Evolutionary conservation across 768 basidiomycete genomes (phyloP), one percentile per base, ranked within the genome.

Genomic region (Boletus insuetus): DNA sequence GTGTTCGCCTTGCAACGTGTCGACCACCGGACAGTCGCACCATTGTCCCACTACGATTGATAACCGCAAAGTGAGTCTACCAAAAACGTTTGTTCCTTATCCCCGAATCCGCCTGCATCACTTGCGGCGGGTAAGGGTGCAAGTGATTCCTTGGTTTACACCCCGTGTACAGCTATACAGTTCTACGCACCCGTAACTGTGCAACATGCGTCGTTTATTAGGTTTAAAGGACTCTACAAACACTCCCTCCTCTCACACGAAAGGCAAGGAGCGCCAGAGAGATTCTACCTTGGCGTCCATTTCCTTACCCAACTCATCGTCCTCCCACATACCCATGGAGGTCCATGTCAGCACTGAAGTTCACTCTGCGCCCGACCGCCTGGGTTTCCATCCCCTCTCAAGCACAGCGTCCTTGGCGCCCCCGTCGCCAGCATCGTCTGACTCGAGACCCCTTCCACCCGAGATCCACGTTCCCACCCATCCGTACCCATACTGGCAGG

Each of bases 401-500:
- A 65, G 65, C 41, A 66, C 66, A 22, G 49, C 65, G 17, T 41
- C 41, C 16, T 48, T 49, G 38, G 47, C 46, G 14, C 42, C 62
- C n/a, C 51, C 61, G 22, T 63, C 71, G 8, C 55, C 67, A 13
- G 50, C 64, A 14, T 70, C 65, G 1, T 51, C 56, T 26, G 55
- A 53, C 20, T 43, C 56, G 12, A 56, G 37, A 17, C 61, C 66
- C 9, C 62, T 70, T 54, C 71, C 71, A 34, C 62, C 69, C 22
- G 69, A 71, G 48, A 69, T 71, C 48, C 68, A 58, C 31, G 69
- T 69, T 40, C 68, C 69, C 26, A 65, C 61, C 6, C 68, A 73
- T 51, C 67, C 70, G 13, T 72, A 68, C 55, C 71, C 69, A 24
- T 74, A 69, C 46, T 69, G 73, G 73, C 69, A 71, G 32, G 64